Conservation (phyloP, 2,329 filamentous ascomycete genomes). For the Acrocalymma vagum region DNA sequence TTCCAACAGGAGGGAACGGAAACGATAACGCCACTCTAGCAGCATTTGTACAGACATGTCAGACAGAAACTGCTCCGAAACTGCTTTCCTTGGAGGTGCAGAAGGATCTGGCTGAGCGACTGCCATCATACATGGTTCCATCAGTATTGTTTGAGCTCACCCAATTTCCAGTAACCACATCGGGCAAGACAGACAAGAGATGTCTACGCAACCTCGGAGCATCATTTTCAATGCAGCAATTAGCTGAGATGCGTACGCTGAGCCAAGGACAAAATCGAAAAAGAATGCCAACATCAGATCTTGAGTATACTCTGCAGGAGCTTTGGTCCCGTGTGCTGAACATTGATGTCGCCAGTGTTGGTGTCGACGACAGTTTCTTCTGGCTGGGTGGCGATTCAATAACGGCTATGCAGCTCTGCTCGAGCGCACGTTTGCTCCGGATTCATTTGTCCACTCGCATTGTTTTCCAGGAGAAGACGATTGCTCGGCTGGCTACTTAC, state of each 20-base stretch:
- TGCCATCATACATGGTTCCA: slow-evolving; percentile 5
- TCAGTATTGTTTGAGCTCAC: slow-evolving; percentile 1
- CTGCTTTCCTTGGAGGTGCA: slow-evolving; percentile 1
- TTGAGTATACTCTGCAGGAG: slow-evolving; percentile 10
- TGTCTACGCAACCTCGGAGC: slow-evolving; percentile 2
- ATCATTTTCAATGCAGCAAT: slow-evolving; percentile 8
- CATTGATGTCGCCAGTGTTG: slow-evolving; percentile 3
- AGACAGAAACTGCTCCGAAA: too few relatives aligned
- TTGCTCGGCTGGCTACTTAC: too few relatives aligned
- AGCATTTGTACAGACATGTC: too few relatives aligned
- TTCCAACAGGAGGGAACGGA: too few relatives aligned
- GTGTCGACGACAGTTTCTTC: slow-evolving; percentile 2
- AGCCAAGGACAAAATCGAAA: neutral
- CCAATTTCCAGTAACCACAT: too few relatives aligned
- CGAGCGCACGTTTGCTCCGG: too few relatives aligned
- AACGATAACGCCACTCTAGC: too few relatives aligned
- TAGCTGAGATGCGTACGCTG: slow-evolving; percentile 3
- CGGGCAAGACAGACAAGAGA: too few relatives aligned
- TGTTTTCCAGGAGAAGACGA: slow-evolving; percentile 7
- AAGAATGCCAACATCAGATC: slow-evolving; percentile 1
- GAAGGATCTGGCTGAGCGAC: slow-evolving; percentile 1
- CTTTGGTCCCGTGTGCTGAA: slow-evolving; percentile 9
- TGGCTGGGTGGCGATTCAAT: slow-evolving; percentile 6
- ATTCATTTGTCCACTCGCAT: too few relatives aligned
- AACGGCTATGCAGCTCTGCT: slow-evolving; percentile 1